phyloP scores from a whole-genome alignment of 2,329 filamentous ascomycete species.

The Fusarium tricinctum region DNA sequence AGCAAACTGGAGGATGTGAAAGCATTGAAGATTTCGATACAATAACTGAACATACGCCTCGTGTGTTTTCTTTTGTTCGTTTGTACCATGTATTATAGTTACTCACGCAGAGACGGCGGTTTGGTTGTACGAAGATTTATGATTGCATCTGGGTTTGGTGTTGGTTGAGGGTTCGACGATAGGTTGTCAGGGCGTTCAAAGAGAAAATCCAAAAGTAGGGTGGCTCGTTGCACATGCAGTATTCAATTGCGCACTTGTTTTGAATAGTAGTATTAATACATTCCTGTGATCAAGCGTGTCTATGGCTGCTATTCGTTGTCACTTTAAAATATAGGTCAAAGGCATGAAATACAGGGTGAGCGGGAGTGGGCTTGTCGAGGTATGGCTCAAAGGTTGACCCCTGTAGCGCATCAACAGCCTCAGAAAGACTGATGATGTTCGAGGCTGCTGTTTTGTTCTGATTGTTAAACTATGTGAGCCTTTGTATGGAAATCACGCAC shows the following conservation, averaged over 20 bases:
- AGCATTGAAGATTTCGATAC: not conserved
- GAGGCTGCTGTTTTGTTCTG: not conserved
- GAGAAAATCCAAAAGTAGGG: conserved; percentile 6
- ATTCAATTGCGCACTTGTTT: not conserved
- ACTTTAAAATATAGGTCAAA: not conserved
- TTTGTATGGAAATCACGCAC: too few species aligned
- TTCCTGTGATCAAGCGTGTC: not conserved
- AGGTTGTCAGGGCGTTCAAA: conserved; percentile 24
- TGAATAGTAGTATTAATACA: conserved; percentile 5
- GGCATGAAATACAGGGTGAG: not conserved
- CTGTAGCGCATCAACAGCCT: conserved; percentile 36
- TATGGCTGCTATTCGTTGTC: not conserved
- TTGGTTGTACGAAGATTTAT: conserved; percentile 30
- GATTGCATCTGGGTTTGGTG: conserved; percentile 39
- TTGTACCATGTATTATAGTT: conserved; percentile 23
- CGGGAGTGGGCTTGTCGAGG: conserved; percentile 35
- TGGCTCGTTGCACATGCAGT: conserved; percentile 8
- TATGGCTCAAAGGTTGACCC: conserved; percentile 30
- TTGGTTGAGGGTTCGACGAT: conserved; percentile 15
- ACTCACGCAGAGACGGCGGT: conserved; percentile 4
- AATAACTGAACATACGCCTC: not conserved
- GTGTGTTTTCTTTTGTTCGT: conserved; percentile 31
- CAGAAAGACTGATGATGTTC: not conserved
- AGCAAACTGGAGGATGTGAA: conserved; percentile 49
- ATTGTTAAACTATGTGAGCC: not conserved